phyloP scores from a whole-genome alignment of 2,329 filamentous ascomycete genomes.

The Aspergillus pseudotamarii region DNA sequence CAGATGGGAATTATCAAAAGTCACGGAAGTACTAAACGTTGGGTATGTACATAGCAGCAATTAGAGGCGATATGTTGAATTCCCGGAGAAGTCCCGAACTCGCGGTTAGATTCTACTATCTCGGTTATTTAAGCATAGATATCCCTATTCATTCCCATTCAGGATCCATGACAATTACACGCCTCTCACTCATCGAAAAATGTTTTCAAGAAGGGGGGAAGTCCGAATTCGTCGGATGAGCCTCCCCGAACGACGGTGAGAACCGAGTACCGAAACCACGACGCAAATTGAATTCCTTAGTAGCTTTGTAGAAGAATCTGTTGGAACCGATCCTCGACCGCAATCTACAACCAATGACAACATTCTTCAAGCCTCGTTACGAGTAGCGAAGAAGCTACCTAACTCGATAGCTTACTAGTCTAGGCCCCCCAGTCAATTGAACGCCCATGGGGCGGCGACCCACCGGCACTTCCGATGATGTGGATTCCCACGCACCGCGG shows the following conservation, averaged over 20 bases:
- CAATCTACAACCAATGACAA: not conserved
- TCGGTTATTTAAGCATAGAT: conserved; percentile 38
- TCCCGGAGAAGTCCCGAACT: too few relatives aligned
- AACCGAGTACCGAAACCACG: too few relatives aligned
- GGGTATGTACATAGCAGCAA: too few relatives aligned
- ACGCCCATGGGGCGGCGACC: not conserved
- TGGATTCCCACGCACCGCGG: not conserved
- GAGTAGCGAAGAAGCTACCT: not conserved
- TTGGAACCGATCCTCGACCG: not conserved
- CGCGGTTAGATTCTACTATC: conserved; percentile 10
- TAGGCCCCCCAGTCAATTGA: not conserved
- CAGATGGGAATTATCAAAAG: too few relatives aligned
- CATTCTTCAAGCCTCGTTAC: not conserved
- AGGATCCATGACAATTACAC: conserved; percentile 63
- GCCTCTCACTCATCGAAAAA: conserved; percentile 71
- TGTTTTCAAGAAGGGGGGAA: conserved; percentile 41
- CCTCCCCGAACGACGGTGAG: not conserved
- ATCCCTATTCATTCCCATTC: conserved; percentile 62
- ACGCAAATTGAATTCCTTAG: too few relatives aligned
- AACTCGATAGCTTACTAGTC: not conserved
- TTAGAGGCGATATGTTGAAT: too few relatives aligned
- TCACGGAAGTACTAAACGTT: too few relatives aligned
- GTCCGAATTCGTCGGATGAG: not conserved
- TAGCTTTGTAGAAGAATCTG: not conserved
- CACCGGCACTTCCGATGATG: not conserved